A percentile compares a stretch with the other conserved stretches of the same genome.
Conservation (phyloP, 192 early-diverging fungal species). For the Backusella sp. region DNA sequence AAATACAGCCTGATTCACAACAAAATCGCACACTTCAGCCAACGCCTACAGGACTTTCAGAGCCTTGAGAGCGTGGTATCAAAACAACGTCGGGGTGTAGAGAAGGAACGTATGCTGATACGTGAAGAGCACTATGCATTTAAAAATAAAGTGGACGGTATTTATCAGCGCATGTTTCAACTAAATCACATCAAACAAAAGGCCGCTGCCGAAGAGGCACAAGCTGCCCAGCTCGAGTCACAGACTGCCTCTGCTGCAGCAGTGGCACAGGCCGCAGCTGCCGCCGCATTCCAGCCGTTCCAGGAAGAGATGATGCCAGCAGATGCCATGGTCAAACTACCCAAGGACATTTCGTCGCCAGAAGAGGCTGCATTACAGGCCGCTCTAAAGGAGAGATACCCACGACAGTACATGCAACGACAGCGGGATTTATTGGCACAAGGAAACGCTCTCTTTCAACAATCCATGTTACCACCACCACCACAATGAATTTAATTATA, state of each 20-base stretch:
- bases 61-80: constrained; percentile 84
- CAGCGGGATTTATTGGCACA: neutral
- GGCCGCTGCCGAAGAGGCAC: neutral
- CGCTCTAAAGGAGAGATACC: constrained; percentile 5
- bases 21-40: constrained; percentile 80
- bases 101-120: constrained; percentile 64
- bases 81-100: constrained; percentile 78
- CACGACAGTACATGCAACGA: constrained; percentile 8
- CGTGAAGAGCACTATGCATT: constrained; percentile 57
- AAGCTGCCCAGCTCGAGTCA: neutral
- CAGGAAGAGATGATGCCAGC: neutral
- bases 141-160: constrained; percentile 35
- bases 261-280: neutral
- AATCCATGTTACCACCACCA: neutral
- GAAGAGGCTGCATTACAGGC: neutral
- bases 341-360: neutral
- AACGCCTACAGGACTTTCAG: constrained; percentile 89
- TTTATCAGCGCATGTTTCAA: constrained; percentile 14
- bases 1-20: constrained; percentile 74
- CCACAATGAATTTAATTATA: neutral
- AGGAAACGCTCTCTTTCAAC: constrained; percentile 8
- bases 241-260: neutral
- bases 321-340: neutral
- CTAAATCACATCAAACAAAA: constrained; percentile 2
- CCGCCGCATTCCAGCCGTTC: neutral